phyloP scores from a whole-genome alignment of 176 grass and related monocot genomes.

The Zea mays region Zm-B73-REFERENCE-NAM-5.0 NC_050104.1:144682501-144683000 shows the following conservation, averaged over 20 bases:
- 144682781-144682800: neutral
- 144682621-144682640: neutral
- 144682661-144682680: slow-evolving; percentile 3
- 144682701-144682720: slow-evolving; percentile 1
- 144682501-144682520: neutral
- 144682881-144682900: neutral
- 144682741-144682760: neutral
- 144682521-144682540: neutral
- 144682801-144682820: slow-evolving; percentile 2
- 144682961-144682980: neutral
- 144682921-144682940: neutral
- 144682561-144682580: neutral
- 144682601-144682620: neutral
- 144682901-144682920: neutral
- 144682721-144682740: neutral
- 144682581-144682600: neutral
- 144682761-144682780: neutral
- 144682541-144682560: neutral
- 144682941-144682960: neutral
- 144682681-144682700: slow-evolving; percentile 10
- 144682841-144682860: neutral
- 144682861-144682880: neutral
- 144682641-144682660: neutral
- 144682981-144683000: neutral
- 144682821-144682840: neutral